phyloP scores from a whole-genome alignment of 2,329 filamentous ascomycete species.

The Trichoderma sp. region DNA sequence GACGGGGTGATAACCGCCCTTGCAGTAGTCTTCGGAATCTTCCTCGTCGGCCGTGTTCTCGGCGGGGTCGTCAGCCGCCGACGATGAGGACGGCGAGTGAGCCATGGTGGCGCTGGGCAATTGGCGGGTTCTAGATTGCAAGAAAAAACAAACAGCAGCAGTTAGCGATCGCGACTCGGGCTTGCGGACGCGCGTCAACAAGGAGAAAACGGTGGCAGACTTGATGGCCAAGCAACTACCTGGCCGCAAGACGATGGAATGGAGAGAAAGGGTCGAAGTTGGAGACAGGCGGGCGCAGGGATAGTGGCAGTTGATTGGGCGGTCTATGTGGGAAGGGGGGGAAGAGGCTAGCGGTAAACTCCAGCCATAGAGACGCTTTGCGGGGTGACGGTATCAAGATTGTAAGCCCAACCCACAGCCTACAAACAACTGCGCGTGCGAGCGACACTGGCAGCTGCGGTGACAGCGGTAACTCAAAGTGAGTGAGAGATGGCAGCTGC shows the following conservation, averaged over 20 bases:
- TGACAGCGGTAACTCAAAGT: background rate
- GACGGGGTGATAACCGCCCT: constrained; percentile 96
- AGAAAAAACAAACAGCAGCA: background rate
- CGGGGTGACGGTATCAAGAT: constrained; percentile 15
- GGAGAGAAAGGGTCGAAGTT: constrained; percentile 8
- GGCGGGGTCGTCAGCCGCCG: constrained; percentile 74
- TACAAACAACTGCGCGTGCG: background rate
- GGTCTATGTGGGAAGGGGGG: background rate
- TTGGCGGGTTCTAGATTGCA: constrained; percentile 48
- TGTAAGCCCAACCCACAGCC: background rate
- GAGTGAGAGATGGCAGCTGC: background rate
- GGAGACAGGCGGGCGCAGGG: constrained; percentile 12
- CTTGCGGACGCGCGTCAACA: background rate
- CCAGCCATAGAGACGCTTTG: constrained; percentile 1
- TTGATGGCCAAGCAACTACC: background rate
- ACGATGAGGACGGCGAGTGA: constrained; percentile 74
- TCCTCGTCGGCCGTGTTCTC: constrained; percentile 97
- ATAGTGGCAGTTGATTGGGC: constrained; percentile 14
- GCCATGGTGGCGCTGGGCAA: constrained; percentile 57
- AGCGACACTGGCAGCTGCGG: background rate
- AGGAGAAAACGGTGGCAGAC: background rate
- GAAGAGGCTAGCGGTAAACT: constrained; percentile 3
- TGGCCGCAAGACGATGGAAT: background rate
- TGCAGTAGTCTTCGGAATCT: constrained; percentile 98
- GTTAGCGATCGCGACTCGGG: constrained; percentile 3